Evolutionary conservation across 805 yeast species (phyloP).

Genomic region (Henningerozyma blattae): DNA sequence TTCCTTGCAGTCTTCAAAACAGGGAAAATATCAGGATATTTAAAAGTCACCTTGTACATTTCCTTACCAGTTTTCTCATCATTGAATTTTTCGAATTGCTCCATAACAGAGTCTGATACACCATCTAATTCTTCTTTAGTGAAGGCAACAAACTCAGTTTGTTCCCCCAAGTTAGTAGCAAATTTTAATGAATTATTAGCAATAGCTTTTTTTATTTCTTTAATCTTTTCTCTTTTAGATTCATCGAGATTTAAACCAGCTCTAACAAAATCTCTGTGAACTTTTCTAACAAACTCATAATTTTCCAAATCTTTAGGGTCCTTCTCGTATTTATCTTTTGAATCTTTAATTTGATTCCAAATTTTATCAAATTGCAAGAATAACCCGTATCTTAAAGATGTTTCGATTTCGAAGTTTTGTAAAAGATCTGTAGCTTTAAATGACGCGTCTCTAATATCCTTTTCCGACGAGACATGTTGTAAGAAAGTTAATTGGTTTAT

Average conservation of each 20-base stretch:
- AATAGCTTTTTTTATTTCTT: slow-evolving; percentile 45
- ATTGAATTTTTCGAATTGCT: slow-evolving; percentile 37
- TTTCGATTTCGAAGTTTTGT: slow-evolving; percentile 48
- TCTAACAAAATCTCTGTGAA: slow-evolving; percentile 44
- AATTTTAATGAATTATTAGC: slow-evolving; percentile 46
- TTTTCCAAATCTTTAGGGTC: slow-evolving; percentile 14
- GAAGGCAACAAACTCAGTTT: slow-evolving; percentile 47
- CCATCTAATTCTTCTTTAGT: slow-evolving; percentile 59
- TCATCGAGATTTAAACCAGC: slow-evolving; percentile 55
- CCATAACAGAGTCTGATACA: slow-evolving; percentile 52
- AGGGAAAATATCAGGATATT: slow-evolving; percentile 71
- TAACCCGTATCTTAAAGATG: slow-evolving; percentile 54
- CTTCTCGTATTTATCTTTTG: slow-evolving; percentile 5
- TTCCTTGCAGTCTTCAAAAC: slow-evolving; percentile 60
- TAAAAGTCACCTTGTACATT: slow-evolving; percentile 56
- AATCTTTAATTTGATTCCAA: slow-evolving; percentile 27
- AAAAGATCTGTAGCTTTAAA: slow-evolving; percentile 47
- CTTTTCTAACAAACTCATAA: slow-evolving; percentile 49
- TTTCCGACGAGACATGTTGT: slow-evolving; percentile 57
- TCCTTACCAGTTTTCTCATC: slow-evolving; percentile 31
- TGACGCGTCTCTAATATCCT: slow-evolving; percentile 62
- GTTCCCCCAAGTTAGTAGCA: slow-evolving; percentile 59
- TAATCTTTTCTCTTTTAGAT: slow-evolving; percentile 43
- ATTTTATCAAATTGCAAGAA: slow-evolving; percentile 46
- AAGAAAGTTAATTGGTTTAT: slow-evolving; percentile 50